Evolutionary conservation across 352 stramenopile genomes (phyloP), one percentile per base, ranked within the genome.

Genomic region (Phytopythium cucurbitacearum): DNA sequence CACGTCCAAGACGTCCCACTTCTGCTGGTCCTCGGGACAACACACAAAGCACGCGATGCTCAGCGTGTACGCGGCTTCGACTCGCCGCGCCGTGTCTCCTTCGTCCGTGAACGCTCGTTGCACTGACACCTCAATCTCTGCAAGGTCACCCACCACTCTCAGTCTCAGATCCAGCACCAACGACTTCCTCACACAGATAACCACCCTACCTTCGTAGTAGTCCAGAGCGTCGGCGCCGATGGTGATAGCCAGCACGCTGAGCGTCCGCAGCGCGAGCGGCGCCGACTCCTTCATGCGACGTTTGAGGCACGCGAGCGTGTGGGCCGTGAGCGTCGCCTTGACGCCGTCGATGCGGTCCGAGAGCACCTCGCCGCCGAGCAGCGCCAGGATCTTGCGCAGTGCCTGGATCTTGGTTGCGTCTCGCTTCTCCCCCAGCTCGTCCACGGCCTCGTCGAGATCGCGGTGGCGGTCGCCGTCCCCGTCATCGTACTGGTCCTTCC

Each of bases 351-450:
- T 59, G 15, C 71, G 67, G 41, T 83, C 60, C 15, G 57, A 68
- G 51, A 85, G 50, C 11, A 81, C 77, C 1, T 69, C 53, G 1
- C 56, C 48, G 12, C 70, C 66, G 28, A 88, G 57, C 50, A 86
- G 48, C 1, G 16, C 28, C 37, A 85, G 48, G 56, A 88, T 82
- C 59, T 80, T 80, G 13, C 75, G 57, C 13, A 88, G 57, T 8
- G 74, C 77, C n/a, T 67, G 53, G 53, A 85, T 60, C 55, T 85
- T 85, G 40, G 66, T 80, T 13, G 65, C 65, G 52, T 88, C 77
- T 41, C 77, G 71, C 66, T 88, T 88, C 64, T 88, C 77, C 15
- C 42, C 62, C 41, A 88, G 71, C 53, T 81, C 60, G 43, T 83
- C 77, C 28, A 86, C 70, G 5, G 70, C 70, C 5, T 69, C 61